phyloP scores from a whole-genome alignment of 371 early-diverging fungal genomes.

The Zopfochytrium polystomum region DNA sequence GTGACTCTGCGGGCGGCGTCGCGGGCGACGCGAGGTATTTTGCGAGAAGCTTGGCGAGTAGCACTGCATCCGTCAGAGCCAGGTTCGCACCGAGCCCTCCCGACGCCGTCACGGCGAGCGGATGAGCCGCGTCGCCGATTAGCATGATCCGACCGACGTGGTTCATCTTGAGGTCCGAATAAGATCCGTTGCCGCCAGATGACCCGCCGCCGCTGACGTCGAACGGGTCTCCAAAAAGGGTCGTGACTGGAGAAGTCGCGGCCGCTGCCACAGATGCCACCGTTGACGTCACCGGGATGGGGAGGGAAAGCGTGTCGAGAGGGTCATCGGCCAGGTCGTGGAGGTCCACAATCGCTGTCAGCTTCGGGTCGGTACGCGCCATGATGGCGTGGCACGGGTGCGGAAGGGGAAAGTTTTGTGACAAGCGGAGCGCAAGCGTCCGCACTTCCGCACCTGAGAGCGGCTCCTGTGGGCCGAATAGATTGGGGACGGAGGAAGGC shows the following conservation, averaged over 20 bases:
- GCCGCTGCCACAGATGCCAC: background rate
- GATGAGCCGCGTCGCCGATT: slow-evolving; percentile 53
- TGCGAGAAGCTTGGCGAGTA: slow-evolving; percentile 45
- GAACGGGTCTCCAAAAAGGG: slow-evolving; percentile 14
- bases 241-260: background rate
- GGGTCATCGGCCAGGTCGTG: slow-evolving; percentile 36
- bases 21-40: slow-evolving; percentile 29
- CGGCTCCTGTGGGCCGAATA: slow-evolving; percentile 27
- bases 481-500: slow-evolving; percentile 21
- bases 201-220: background rate
- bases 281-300: slow-evolving; percentile 16
- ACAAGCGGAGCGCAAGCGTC: slow-evolving; percentile 29
- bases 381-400: slow-evolving; percentile 38
- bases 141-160: slow-evolving; percentile 50
- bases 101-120: slow-evolving; percentile 41
- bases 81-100: slow-evolving; percentile 43
- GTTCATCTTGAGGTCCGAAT: background rate
- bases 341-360: slow-evolving; percentile 33
- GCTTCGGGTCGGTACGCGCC: slow-evolving; percentile 38
- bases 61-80: slow-evolving; percentile 43
- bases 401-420: slow-evolving; percentile 14
- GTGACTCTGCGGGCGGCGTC: background rate
- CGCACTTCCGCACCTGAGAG: slow-evolving; percentile 34
- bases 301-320: slow-evolving; percentile 37
- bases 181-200: background rate